Conservation (phyloP, 805 yeast species). For the Yamadazyma philogaea region DNA sequence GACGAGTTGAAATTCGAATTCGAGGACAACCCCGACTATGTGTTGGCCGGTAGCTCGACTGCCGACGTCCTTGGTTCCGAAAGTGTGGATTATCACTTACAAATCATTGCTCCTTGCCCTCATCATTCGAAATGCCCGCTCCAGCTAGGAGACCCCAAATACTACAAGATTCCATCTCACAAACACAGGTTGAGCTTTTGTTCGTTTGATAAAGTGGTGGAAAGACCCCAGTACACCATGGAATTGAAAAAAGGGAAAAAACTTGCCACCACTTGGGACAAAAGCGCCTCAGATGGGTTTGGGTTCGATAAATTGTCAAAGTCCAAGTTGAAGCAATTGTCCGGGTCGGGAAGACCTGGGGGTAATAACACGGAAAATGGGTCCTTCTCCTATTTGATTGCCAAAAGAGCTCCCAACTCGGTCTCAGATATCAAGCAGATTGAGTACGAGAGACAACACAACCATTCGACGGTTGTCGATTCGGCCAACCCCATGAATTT, state of each 20-base stretch:
- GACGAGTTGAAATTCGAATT: constrained; percentile 49
- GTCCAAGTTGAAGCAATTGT: constrained; percentile 32
- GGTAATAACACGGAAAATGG: constrained; percentile 71
- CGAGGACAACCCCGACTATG: constrained; percentile 34
- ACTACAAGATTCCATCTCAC: constrained; percentile 55
- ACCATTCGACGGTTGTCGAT: constrained; percentile 20
- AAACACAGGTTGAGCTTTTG: constrained; percentile 67
- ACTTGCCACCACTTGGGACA: constrained; percentile 71
- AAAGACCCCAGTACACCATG: constrained; percentile 73
- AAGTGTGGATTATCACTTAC: constrained; percentile 49
- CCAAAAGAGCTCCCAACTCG: constrained; percentile 55
- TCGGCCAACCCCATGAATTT: constrained; percentile 37
- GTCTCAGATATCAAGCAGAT: constrained; percentile 37
- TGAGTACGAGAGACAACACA: constrained; percentile 32
- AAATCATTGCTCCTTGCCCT: constrained; percentile 83
- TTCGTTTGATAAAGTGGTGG: constrained; percentile 64
- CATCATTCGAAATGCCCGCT: constrained; percentile 87
- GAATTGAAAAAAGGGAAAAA: constrained; percentile 82
- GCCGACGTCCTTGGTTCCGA: constrained; percentile 18
- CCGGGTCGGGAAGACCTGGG: constrained; percentile 77
- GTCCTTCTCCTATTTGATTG: constrained; percentile 69
- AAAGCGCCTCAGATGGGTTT: constrained; percentile 49
- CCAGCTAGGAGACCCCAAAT: constrained; percentile 71
- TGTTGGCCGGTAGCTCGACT: no score
- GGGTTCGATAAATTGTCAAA: constrained; percentile 44